phyloP scores from a whole-genome alignment of 306 rosid genomes.

The Prosopis cineraria region DNA sequence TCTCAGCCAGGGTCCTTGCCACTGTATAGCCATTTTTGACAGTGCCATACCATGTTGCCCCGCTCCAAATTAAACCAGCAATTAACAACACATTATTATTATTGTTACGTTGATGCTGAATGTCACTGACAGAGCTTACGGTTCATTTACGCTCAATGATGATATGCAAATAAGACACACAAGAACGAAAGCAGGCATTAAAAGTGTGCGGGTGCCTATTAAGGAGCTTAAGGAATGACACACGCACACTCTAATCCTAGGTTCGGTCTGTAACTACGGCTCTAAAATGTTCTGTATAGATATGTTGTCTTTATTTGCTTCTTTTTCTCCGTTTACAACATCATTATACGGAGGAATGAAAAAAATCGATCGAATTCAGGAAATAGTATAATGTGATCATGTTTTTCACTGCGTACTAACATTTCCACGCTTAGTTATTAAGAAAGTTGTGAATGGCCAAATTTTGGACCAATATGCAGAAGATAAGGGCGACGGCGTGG shows the following conservation, averaged over 20 bases:
- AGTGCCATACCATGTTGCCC: neutral
- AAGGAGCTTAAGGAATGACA: neutral
- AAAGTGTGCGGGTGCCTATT: neutral
- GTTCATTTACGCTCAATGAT: neutral
- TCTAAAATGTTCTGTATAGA: too few relatives aligned
- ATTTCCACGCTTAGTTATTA: neutral
- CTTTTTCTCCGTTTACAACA: too few relatives aligned
- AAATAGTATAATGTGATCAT: neutral
- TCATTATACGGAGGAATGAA: neutral
- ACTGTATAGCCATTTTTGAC: neutral
- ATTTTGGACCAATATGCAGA: conserved; percentile 41
- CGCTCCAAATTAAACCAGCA: neutral
- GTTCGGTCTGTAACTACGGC: neutral
- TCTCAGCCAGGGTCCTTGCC: neutral
- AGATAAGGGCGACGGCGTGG: conserved; percentile 73
- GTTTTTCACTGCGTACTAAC: neutral
- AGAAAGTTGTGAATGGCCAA: neutral
- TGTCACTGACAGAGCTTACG: neutral
- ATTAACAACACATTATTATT: neutral
- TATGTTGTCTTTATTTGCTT: too few relatives aligned
- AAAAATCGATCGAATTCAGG: too few relatives aligned
- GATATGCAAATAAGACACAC: neutral
- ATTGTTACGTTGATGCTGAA: neutral
- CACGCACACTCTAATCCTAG: neutral
- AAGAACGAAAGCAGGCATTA: neutral